Conservation (phyloP, 2,329 filamentous ascomycete genomes). For the Arthrinium phaeospermum region DNA sequence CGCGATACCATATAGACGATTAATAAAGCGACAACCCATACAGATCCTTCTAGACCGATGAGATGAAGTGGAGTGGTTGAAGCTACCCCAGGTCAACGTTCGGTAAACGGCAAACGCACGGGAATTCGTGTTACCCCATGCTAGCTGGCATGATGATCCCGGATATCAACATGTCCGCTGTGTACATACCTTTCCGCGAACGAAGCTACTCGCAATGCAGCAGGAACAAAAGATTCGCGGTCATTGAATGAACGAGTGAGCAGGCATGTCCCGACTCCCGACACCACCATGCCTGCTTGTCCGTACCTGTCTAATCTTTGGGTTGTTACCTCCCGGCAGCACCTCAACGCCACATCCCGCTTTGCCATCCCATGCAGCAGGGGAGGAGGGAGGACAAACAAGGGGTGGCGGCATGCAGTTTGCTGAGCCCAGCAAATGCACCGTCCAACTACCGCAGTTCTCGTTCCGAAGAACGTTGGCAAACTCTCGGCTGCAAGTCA, state of each 20-base stretch:
- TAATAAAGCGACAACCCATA: not conserved
- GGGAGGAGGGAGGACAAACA: not conserved
- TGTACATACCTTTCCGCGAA: no score
- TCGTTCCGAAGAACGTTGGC: not conserved
- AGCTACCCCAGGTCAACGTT: not conserved
- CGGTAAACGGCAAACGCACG: not conserved
- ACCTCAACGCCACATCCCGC: not conserved
- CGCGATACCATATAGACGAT: not conserved
- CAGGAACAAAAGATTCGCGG: not conserved
- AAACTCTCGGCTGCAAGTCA: conserved; percentile 1
- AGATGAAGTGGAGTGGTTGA: not conserved
- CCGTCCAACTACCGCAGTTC: not conserved
- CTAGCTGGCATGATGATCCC: not conserved
- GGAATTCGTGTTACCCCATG: not conserved
- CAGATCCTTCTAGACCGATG: no score
- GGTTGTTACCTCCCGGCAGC: not conserved
- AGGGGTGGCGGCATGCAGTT: not conserved
- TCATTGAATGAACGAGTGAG: not conserved
- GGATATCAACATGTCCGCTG: not conserved
- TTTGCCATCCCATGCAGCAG: not conserved
- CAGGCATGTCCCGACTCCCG: not conserved
- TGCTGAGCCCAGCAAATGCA: not conserved
- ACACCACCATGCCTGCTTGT: not conserved
- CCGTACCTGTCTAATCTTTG: not conserved
- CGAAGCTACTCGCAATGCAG: not conserved